These are phyloP conservation scores for Dichomitus squalens DNA, from an alignment of 1,284 basidiomycete genomes.

Conservation along the genomic window DNA sequence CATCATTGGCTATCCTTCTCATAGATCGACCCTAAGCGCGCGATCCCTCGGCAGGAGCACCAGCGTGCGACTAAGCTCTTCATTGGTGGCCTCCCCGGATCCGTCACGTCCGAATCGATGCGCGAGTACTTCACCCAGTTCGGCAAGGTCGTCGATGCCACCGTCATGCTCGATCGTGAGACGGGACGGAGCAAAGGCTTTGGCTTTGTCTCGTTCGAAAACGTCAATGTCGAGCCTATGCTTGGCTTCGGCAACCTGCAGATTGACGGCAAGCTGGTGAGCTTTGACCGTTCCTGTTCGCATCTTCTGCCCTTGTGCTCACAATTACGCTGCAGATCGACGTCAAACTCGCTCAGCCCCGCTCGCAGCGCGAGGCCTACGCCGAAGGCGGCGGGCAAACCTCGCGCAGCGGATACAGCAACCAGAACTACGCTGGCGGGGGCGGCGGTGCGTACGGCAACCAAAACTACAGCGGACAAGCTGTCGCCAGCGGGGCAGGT, in stretches of 20 bases:
- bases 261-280: conserved; percentile 89
- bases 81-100: conserved; percentile 91
- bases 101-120: conserved; percentile 93
- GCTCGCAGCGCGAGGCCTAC: conserved; percentile 72
- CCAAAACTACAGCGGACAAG: conserved; percentile 32
- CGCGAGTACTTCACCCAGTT: conserved; percentile 89
- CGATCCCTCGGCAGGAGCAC: conserved; percentile 94
- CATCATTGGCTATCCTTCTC: conserved; percentile 3
- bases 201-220: conserved; percentile 96
- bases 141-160: conserved; percentile 94
- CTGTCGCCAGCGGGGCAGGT: conserved; percentile 26
- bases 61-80: conserved; percentile 93
- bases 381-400: conserved; percentile 33
- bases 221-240: conserved; percentile 83
- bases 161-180: conserved; percentile 98
- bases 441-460: conserved; percentile 35
- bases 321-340: conserved; percentile 68
- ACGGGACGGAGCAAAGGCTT: conserved; percentile 96
- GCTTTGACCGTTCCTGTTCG: conserved; percentile 28
- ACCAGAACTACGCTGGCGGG: conserved; percentile 33
- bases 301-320: neutral
- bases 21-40: conserved; percentile 98
- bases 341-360: conserved; percentile 90
- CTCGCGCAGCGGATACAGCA: conserved; percentile 20
- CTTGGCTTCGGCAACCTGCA: conserved; percentile 85